Conservation (phyloP, 1,284 basidiomycete species). For the Coniferiporia sulphurascens region DNA sequence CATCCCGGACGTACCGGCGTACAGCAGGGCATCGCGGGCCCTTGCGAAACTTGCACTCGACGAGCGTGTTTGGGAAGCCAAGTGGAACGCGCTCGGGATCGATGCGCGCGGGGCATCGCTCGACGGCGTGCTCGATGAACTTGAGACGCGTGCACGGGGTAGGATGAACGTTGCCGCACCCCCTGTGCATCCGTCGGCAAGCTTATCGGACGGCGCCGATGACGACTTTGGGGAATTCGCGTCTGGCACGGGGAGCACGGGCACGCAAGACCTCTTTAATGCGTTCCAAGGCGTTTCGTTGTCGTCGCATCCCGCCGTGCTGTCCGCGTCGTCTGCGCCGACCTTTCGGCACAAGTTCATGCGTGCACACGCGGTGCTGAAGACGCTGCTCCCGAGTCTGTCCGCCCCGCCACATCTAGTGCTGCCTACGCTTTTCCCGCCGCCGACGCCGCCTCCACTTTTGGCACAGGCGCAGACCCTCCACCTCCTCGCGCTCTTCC, state of each 20-base stretch:
- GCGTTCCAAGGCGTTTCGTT: slow-evolving; percentile 46
- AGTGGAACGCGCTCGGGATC: slow-evolving; percentile 61
- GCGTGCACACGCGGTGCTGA: slow-evolving; percentile 61
- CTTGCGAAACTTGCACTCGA: slow-evolving; percentile 60
- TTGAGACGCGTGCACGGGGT: slow-evolving; percentile 39
- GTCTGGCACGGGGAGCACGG: slow-evolving; percentile 31
- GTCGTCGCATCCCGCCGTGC: slow-evolving; percentile 11
- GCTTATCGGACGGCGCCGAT: slow-evolving; percentile 43
- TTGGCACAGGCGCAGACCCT: slow-evolving; percentile 56
- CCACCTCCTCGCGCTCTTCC: slow-evolving; percentile 67
- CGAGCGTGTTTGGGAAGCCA: slow-evolving; percentile 70
- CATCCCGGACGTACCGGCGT: slow-evolving; percentile 72
- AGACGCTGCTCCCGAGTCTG: slow-evolving; percentile 51
- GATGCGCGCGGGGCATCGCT: slow-evolving; percentile 37
- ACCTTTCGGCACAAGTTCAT: slow-evolving; percentile 50
- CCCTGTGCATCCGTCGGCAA: slow-evolving; percentile 19
- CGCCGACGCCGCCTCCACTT: slow-evolving; percentile 34
- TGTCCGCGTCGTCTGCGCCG: slow-evolving; percentile 23
- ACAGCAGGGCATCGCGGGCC: slow-evolving; percentile 63
- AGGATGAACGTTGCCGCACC: slow-evolving; percentile 18
- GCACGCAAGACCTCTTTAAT: slow-evolving; percentile 45
- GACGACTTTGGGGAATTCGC: slow-evolving; percentile 93
- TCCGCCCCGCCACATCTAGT: slow-evolving; percentile 46
- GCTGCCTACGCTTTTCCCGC: slow-evolving; percentile 51
- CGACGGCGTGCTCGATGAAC: slow-evolving; percentile 50